Conservation (phyloP, 2,329 filamentous ascomycete species). For the Aspergillus hortae region DNA sequence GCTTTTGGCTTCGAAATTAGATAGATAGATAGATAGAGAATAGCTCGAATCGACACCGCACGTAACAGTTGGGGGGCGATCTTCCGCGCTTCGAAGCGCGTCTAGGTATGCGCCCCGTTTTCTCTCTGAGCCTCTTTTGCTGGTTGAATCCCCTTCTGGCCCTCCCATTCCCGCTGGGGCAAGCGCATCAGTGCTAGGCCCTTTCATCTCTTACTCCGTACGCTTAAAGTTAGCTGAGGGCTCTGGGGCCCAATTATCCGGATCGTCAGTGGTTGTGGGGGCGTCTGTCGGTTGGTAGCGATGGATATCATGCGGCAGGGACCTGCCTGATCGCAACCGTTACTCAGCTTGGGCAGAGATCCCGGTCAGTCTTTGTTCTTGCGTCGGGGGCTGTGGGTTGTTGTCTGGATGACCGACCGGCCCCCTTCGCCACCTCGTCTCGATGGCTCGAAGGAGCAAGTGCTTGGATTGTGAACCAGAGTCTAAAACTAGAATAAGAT, state of each 20-base stretch:
- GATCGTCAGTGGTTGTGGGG: constrained; percentile 8
- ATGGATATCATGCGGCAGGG: neutral
- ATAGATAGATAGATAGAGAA: neutral
- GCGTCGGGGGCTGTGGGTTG: neutral
- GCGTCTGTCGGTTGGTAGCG: neutral
- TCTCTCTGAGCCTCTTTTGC: neutral
- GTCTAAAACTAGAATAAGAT: neutral
- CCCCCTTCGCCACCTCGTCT: constrained; percentile 1
- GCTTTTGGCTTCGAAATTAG: neutral
- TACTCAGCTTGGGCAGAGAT: neutral
- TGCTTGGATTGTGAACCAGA: neutral
- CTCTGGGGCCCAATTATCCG: constrained; percentile 4
- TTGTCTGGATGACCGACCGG: too few species aligned
- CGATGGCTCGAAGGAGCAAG: neutral
- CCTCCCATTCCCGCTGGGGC: neutral
- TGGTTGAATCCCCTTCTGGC: neutral
- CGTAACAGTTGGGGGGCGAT: neutral
- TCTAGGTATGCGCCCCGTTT: neutral
- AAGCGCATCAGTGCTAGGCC: neutral
- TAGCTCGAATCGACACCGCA: neutral
- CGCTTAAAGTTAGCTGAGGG: constrained; percentile 1
- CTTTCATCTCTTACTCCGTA: neutral
- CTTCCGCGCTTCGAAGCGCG: constrained; percentile 1
- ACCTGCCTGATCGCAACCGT: constrained; percentile 1
- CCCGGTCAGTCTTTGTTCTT: neutral